Base-by-base conservation (phyloP, 2,329 filamentous ascomycete genomes). In the Talaromyces marneffei region DNA sequence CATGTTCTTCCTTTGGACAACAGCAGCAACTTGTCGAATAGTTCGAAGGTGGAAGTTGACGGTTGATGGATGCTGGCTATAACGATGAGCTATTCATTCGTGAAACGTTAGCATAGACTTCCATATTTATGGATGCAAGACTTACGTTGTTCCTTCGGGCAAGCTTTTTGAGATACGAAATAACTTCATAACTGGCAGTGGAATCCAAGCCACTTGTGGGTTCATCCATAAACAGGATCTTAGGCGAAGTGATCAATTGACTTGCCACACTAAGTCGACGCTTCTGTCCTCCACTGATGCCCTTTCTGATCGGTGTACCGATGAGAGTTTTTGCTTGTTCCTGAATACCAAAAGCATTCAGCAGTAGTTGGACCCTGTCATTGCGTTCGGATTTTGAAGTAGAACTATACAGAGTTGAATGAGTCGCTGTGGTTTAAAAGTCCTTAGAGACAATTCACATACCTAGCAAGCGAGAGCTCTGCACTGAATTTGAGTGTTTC, bases 41-140 rank as follows among this genome's bases (percentile, higher is more conserved):
- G 83, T 64, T 87, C 82, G 67, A 91, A 95, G 0, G 89, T 92
- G 0, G 86, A 83, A 0, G 89, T 90, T 0, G 90, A 93, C 0
- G 91, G 91, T 70, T 95, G 91, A 71, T 95, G 91, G 64, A 95
- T 94, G 40, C 88, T 91, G 3, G 88, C 88, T 62, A 95, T 86
- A 31, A 94, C 85, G 62, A 94, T 85, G 63, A 94, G 79, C 84
- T 88, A 62, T n/a, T 4, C 5, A 27, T 9, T 12, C 3, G 10
- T 16, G 6, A 3, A 14, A 10, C n/a, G 42, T 35, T 20, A 57
- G 46, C 23, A 37, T 0, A 12, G 6, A 56, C 27, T 2, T 14
- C 12, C 7, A 23, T 16, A 37, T 33, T 14, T 12, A n/a, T 6
- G 5, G n/a, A 6, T 2, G 14, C 18, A 18, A 14, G 16, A 65